A percentile compares a stretch with the other conserved stretches of the same genome.
Evolutionary conservation across 148 eudicot genomes (phyloP).

Genomic region (Chenopodium berlandieri): DNA sequence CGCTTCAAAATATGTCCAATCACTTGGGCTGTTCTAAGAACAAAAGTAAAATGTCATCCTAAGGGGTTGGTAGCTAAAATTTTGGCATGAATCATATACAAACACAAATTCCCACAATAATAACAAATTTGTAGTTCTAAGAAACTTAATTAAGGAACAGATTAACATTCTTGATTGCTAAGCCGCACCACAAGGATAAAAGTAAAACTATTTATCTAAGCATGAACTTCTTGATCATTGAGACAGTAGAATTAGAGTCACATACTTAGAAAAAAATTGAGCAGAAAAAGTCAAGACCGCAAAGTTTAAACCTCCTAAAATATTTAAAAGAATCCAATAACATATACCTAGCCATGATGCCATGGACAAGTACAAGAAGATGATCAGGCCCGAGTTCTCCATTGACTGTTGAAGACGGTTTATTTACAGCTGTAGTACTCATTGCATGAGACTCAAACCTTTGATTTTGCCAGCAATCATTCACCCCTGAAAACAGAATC

Average conservation of each 20-base stretch:
- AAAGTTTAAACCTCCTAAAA: background rate
- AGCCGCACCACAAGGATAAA: background rate
- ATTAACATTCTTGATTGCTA: background rate
- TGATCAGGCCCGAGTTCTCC: constrained; percentile 68
- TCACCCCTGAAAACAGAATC: constrained; percentile 44
- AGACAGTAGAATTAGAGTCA: background rate
- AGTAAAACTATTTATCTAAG: background rate
- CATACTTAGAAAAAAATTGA: background rate
- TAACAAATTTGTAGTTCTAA: background rate
- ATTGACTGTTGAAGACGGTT: constrained; percentile 38
- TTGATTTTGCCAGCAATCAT: constrained; percentile 40
- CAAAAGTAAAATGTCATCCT: constrained; percentile 14
- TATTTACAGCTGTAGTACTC: constrained; percentile 54
- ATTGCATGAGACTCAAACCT: constrained; percentile 53
- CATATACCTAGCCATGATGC: constrained; percentile 87
- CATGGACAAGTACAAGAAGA: constrained; percentile 97
- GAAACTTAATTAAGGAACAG: background rate
- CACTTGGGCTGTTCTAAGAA: constrained; percentile 87
- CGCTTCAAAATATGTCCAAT: constrained; percentile 92
- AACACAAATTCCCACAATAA: background rate
- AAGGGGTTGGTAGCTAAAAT: background rate
- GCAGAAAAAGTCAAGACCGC: background rate
- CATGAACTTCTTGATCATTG: background rate
- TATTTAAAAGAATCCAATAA: background rate
- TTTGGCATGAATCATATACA: background rate